These are phyloP conservation scores for Yarrowia bubula DNA, from an alignment of 805 yeast genomes.

Conservation along the genomic window DNA sequence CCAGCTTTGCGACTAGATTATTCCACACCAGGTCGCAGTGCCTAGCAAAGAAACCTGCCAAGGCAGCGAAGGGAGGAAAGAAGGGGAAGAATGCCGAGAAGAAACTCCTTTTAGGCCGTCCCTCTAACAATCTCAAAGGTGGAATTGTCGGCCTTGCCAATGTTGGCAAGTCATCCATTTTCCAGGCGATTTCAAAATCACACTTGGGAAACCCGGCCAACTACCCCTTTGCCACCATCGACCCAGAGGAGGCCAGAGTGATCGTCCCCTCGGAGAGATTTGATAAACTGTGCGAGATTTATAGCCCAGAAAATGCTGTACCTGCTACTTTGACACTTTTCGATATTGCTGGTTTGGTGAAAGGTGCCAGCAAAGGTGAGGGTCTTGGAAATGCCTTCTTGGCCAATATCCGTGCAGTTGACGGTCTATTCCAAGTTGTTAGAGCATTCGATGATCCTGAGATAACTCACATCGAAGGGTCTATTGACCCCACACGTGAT, in stretches of 20 bases:
- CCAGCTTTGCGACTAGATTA: not conserved
- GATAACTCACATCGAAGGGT: conserved; percentile 63
- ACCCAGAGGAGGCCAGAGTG: conserved; percentile 64
- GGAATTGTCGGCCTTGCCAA: conserved; percentile 65
- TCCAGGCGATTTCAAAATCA: conserved; percentile 60
- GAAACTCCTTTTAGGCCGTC: conserved; percentile 59
- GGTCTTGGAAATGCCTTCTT: conserved; percentile 75
- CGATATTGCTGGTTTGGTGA: conserved; percentile 69
- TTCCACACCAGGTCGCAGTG: not conserved
- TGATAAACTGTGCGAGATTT: conserved; percentile 48
- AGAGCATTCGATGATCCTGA: conserved; percentile 63
- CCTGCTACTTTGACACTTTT: conserved; percentile 58
- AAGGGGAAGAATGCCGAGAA: conserved; percentile 7
- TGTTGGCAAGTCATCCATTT: conserved; percentile 59
- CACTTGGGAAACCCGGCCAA: conserved; percentile 63
- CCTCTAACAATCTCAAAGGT: conserved; percentile 56
- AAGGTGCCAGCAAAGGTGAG: conserved; percentile 62
- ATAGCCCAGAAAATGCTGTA: conserved; percentile 48
- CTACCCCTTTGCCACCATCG: conserved; percentile 74
- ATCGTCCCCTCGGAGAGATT: conserved; percentile 53
- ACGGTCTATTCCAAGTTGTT: conserved; percentile 68
- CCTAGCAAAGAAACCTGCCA: not conserved
- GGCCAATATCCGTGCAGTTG: conserved; percentile 66
- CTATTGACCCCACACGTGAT: conserved; percentile 64
- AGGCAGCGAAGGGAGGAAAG: not conserved